Percentiles rank a stretch among this genome's conserved stretches.
phyloP scores from a whole-genome alignment of 148 eudicot genomes.

The Persicaria maculosa region DNA sequence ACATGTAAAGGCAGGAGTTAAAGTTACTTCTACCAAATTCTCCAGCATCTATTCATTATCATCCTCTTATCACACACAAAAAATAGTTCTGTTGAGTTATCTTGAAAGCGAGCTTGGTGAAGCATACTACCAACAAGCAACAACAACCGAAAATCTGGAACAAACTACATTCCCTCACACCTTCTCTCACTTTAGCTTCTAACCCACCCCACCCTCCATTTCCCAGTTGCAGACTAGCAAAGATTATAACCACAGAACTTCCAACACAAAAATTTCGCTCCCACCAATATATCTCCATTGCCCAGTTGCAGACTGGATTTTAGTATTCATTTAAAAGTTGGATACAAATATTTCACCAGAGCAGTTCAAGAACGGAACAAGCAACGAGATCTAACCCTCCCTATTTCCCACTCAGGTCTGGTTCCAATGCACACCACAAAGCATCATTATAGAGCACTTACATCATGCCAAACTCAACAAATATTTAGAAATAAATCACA shows the following conservation, averaged over 20 bases:
- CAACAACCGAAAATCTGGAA: no score
- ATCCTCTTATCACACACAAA: background rate
- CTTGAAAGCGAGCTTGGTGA: background rate
- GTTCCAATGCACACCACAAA: background rate
- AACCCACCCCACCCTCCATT: background rate
- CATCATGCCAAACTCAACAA: background rate
- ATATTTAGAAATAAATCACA: background rate
- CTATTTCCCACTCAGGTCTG: background rate
- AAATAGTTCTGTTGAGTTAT: background rate
- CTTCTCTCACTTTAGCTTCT: background rate
- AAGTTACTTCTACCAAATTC: no score
- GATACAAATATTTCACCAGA: background rate
- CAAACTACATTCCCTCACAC: background rate
- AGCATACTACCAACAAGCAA: background rate
- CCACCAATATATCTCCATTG: background rate
- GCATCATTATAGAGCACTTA: constrained; percentile 2
- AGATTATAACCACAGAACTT: background rate
- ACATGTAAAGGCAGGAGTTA: no score
- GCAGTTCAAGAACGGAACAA: background rate
- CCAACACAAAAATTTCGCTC: background rate
- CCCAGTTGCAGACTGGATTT: no score
- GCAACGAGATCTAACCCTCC: background rate
- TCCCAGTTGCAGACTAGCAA: background rate
- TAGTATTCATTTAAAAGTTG: background rate
- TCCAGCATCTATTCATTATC: background rate